These are phyloP conservation scores for Trichocladium antarcticum DNA, from an alignment of 495 filamentous ascomycete species.

Conservation along the genomic window DNA sequence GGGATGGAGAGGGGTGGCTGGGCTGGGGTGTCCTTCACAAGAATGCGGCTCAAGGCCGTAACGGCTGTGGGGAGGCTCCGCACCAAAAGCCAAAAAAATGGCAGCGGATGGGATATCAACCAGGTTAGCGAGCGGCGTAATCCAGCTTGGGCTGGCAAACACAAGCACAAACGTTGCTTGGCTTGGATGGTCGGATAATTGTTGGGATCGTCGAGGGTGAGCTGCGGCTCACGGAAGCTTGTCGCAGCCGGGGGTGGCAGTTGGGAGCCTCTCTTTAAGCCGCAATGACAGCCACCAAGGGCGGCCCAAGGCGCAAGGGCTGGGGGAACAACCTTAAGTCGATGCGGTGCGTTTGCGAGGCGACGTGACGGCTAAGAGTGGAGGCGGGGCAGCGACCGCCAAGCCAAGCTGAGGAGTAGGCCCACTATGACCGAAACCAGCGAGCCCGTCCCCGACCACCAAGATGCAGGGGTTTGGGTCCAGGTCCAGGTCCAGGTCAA, in stretches of 20 bases:
- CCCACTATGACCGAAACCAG: background rate
- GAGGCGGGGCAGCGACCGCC: background rate
- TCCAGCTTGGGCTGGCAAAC: background rate
- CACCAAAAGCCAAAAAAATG: slow-evolving; percentile 10
- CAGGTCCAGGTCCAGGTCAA: background rate
- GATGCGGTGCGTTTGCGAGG: background rate
- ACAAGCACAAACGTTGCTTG: background rate
- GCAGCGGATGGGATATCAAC: slow-evolving; percentile 2
- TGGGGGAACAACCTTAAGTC: background rate
- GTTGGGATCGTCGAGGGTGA: background rate
- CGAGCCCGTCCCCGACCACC: background rate
- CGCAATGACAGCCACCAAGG: slow-evolving; percentile 9
- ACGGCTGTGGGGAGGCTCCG: slow-evolving; percentile 15
- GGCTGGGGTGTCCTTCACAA: slow-evolving; percentile 8
- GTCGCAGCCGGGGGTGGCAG: background rate
- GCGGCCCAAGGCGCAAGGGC: slow-evolving; percentile 1
- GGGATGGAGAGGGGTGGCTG: slow-evolving; percentile 11
- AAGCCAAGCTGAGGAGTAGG: background rate
- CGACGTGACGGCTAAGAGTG: background rate
- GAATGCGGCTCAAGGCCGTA: slow-evolving; percentile 24
- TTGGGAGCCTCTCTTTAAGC: slow-evolving; percentile 6
- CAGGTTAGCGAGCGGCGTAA: background rate
- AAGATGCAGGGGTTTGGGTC: background rate
- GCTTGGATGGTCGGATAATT: background rate
- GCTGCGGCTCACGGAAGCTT: slow-evolving; percentile 9